Evolutionary conservation across 23 red algal genomes (phyloP), one percentile per base, ranked within the genome.

Genomic region (Porphyridium purpureum): DNA sequence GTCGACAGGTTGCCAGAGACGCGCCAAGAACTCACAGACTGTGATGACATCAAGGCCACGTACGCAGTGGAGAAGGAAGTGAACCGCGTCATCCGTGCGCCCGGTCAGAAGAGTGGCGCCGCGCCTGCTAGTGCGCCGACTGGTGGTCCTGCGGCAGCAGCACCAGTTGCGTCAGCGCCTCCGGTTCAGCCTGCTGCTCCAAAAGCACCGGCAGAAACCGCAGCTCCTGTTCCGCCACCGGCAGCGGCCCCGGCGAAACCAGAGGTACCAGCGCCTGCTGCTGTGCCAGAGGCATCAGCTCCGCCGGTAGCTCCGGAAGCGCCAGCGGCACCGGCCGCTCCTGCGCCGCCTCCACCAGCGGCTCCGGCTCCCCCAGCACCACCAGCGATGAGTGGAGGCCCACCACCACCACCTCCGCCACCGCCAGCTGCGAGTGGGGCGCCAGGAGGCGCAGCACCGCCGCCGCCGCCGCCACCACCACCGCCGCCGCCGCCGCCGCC

Each of bases 1-100:
- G 52, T 54, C 24, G 75, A 69, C 11, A 56, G 70, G 33, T 34
- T 61, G 35, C 76, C 76, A 4, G 29, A 15, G 44, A 22, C 44
- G 14, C 19, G 44, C 44, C 19, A 15, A 1, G 44, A 22, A 2
- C 44, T 48, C 17, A 15, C 17, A 2, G 44, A 48, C 44, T 21
- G 19, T 15, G 23, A 22, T 22, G 44, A 22, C 17, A 21, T 21
- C 44, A 48, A 15, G 9, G 44, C 17, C 6, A 22, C 23, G 19
- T 21, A 48, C 44, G 44, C 44, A 22, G 44, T 22, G 44, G 19
- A 48, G 19, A 15, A 21, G 44, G 19, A 48, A 15, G 44, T 48
- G 2, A 48, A 48, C 17, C 44, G 23, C n/a, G 44, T 22, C 44
- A 15, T 15, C 44, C 19, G 19, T 15, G 44, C 44, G 44, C 3